These are phyloP conservation scores for Thermothielavioides terrestris DNA, from an alignment of 495 filamentous ascomycete species.

Conservation along the genomic window DNA sequence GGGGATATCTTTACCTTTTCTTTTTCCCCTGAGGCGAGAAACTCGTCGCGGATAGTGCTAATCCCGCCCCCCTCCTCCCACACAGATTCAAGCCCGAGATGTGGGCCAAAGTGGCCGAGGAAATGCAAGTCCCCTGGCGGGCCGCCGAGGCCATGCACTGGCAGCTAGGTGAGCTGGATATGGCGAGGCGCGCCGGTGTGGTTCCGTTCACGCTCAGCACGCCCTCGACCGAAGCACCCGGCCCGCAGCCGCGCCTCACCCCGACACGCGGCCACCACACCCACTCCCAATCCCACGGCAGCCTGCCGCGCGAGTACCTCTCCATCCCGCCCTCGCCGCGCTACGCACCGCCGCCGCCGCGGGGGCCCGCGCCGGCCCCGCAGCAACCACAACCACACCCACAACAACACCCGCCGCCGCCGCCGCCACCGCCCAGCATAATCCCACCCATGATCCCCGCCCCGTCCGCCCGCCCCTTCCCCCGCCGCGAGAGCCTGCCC, in stretches of 20 bases:
- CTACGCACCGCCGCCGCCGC: conserved; percentile 19
- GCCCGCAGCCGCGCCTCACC: conserved; percentile 21
- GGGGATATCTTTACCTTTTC: not conserved
- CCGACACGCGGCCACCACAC: conserved; percentile 31
- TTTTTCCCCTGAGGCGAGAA: not conserved
- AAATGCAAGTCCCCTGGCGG: conserved; percentile 95
- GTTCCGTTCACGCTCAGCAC: conserved; percentile 67
- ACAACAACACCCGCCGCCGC: not conserved
- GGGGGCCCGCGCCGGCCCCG: conserved; percentile 17
- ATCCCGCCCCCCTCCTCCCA: conserved; percentile 3
- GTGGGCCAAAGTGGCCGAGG: conserved; percentile 88
- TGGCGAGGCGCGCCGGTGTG: conserved; percentile 81
- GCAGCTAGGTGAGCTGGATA: conserved; percentile 87
- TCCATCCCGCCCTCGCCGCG: conserved; percentile 27
- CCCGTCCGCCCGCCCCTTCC: conserved; percentile 33
- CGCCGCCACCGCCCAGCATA: not conserved
- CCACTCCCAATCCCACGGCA: conserved; percentile 43
- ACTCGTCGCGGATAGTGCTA: conserved; percentile 10
- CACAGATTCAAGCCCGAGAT: conserved; percentile 90
- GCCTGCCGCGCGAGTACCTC: conserved; percentile 32
- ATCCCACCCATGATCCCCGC: conserved; percentile 20
- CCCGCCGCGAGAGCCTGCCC: conserved; percentile 11
- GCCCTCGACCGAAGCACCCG: conserved; percentile 48
- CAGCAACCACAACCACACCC: not conserved
- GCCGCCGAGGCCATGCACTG: conserved; percentile 97